Evolutionary conservation across 345 rosid species (phyloP).

Genomic region (Odontarrhena argentea): DNA sequence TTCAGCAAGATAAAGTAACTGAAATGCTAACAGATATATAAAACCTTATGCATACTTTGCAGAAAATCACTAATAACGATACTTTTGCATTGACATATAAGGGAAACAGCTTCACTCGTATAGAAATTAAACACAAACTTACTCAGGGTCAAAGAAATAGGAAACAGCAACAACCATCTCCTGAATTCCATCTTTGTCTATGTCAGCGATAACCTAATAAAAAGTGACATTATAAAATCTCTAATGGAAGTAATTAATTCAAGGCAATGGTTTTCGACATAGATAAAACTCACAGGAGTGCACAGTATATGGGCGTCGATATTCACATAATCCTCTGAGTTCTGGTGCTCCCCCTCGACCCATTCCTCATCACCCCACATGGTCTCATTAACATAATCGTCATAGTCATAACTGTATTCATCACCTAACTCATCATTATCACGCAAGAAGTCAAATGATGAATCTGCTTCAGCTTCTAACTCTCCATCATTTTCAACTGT

Average conservation of each 20-base stretch:
- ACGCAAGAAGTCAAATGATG: conserved; percentile 88
- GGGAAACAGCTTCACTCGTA: conserved; percentile 6
- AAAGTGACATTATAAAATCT: conserved; percentile 35
- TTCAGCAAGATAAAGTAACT: conserved; percentile 17
- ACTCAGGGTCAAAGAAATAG: conserved; percentile 97
- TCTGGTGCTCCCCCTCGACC: conserved; percentile 82
- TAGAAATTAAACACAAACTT: conserved; percentile 46
- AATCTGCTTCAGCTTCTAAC: conserved; percentile 89
- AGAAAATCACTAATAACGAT: conserved; percentile 13
- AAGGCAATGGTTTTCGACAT: conserved; percentile 18
- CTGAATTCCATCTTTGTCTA: conserved; percentile 90
- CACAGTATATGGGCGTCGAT: conserved; percentile 88
- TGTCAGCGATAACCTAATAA: conserved; percentile 91
- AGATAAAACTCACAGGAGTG: conserved; percentile 82
- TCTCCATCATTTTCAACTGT: conserved; percentile 82
- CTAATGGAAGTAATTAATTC: conserved; percentile 33
- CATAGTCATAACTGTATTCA: conserved; percentile 89
- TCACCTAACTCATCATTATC: conserved; percentile 88
- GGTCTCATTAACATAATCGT: conserved; percentile 82
- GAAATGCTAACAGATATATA: not conserved
- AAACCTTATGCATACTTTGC: conserved; percentile 24
- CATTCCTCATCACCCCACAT: conserved; percentile 99
- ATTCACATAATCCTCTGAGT: conserved; percentile 86
- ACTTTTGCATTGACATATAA: conserved; percentile 23
- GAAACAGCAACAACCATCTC: conserved; percentile 98